Percentiles rank a stretch among this genome's conserved stretches.
These are phyloP conservation scores for Paracoccidioides brasiliensis DNA, from an alignment of 2,329 filamentous ascomycete species.

Conservation along the genomic window DNA sequence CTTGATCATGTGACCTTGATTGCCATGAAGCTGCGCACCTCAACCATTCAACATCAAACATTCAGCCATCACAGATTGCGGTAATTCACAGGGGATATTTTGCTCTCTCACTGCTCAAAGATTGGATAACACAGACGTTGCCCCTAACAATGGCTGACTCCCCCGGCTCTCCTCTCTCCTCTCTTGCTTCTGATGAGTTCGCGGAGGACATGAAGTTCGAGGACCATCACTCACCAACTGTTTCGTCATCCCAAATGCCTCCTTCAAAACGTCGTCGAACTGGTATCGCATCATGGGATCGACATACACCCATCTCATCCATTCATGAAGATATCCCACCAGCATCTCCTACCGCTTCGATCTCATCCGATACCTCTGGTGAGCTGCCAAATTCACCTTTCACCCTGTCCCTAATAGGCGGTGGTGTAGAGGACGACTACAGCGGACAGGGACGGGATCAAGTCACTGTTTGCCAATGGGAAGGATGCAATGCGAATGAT, in stretches of 20 bases:
- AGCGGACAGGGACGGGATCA: constrained; percentile 61
- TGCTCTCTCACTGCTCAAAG: background rate
- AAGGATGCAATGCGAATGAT: constrained; percentile 58
- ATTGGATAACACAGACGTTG: background rate
- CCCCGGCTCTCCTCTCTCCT: constrained; percentile 51
- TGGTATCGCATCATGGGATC: constrained; percentile 32
- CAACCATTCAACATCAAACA: background rate
- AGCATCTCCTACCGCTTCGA: constrained; percentile 48
- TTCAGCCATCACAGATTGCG: background rate
- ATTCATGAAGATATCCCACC: constrained; percentile 30
- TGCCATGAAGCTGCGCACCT: background rate
- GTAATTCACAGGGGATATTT: background rate
- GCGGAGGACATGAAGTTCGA: constrained; percentile 45
- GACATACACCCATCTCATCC: constrained; percentile 38
- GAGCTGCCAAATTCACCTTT: constrained; percentile 62
- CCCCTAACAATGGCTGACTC: constrained; percentile 38
- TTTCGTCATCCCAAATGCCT: constrained; percentile 25
- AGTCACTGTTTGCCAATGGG: constrained; percentile 66
- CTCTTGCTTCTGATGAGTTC: constrained; percentile 50
- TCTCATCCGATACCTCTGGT: constrained; percentile 83
- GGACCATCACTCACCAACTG: constrained; percentile 30
- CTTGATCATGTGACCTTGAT: no score
- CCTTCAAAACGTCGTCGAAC: constrained; percentile 38
- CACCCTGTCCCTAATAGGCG: constrained; percentile 32
- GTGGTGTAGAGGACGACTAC: constrained; percentile 44